A percentile compares a stretch with the other conserved stretches of the same genome.
Evolutionary conservation across 352 stramenopile species (phyloP).

Genomic region (Phytophthora aleatoria): DNA sequence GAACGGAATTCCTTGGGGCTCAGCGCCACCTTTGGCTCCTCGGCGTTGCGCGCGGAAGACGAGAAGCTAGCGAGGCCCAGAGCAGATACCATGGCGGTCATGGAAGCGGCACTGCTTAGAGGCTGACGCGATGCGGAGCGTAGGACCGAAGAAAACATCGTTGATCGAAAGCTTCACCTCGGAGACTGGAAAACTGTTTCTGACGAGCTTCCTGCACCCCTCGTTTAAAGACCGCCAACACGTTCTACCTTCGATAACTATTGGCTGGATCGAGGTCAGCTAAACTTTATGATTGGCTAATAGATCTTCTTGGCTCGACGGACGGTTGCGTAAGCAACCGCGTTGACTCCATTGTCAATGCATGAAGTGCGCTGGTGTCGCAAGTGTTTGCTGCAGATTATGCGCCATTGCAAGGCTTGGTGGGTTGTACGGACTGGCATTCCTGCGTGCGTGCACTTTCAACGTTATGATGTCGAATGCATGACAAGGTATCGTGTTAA

Average conservation of each 20-base stretch:
- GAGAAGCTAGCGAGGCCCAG: slow-evolving; percentile 39
- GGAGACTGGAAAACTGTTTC: slow-evolving; percentile 18
- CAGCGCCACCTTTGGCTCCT: slow-evolving; percentile 54
- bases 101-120: slow-evolving; percentile 24
- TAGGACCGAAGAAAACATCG: slow-evolving; percentile 38
- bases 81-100: slow-evolving; percentile 38
- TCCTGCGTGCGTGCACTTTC: too few relatives aligned
- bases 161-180: slow-evolving; percentile 13
- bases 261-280: slow-evolving; percentile 10
- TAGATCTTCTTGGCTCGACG: too few relatives aligned
- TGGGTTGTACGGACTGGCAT: neutral
- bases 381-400: slow-evolving; percentile 7
- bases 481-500: slow-evolving; percentile 13
- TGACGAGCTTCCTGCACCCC: slow-evolving; percentile 24
- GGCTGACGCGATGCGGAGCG: slow-evolving; percentile 28
- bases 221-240: slow-evolving; percentile 20
- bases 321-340: slow-evolving; percentile 4
- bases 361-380: slow-evolving; percentile 13
- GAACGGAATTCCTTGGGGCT: slow-evolving; percentile 62
- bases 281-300: slow-evolving; percentile 19
- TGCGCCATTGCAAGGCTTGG: neutral
- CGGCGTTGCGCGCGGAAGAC: slow-evolving; percentile 30
- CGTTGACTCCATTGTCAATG: slow-evolving; percentile 6
- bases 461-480: neutral
- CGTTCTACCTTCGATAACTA: slow-evolving; percentile 22